Evolutionary conservation across 257 asterid species (phyloP).

Genomic region (Fraxinus quadrangulata): DNA sequence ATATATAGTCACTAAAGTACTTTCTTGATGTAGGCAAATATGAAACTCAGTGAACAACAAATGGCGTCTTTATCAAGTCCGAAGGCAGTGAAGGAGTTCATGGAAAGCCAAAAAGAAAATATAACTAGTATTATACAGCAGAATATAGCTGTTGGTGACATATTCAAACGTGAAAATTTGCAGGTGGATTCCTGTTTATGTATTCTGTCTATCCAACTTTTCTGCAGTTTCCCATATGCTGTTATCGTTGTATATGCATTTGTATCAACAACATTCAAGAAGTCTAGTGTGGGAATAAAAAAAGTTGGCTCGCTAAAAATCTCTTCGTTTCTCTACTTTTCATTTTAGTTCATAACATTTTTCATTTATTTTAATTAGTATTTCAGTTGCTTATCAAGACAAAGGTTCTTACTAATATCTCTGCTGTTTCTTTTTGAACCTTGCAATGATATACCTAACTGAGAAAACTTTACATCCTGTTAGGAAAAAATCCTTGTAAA

Average conservation of each 20-base stretch:
- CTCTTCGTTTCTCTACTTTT: neutral
- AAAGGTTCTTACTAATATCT: neutral
- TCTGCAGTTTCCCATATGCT: neutral
- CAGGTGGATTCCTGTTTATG: slow-evolving; percentile 49
- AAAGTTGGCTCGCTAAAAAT: neutral
- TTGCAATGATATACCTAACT: neutral
- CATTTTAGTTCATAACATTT: neutral
- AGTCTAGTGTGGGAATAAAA: neutral
- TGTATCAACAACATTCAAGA: neutral
- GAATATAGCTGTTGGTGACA: slow-evolving; percentile 95
- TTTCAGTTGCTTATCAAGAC: neutral
- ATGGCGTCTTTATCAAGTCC: slow-evolving; percentile 85
- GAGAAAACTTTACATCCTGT: neutral
- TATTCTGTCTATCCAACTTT: neutral
- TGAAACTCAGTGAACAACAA: slow-evolving; percentile 76
- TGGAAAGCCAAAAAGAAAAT: slow-evolving; percentile 70
- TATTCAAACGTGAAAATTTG: slow-evolving; percentile 85
- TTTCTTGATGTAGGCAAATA: slow-evolving; percentile 61
- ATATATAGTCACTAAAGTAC: slow-evolving; percentile 21
- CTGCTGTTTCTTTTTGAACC: neutral
- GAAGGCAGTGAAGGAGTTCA: slow-evolving; percentile 76
- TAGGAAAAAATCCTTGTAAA: neutral
- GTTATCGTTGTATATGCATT: neutral
- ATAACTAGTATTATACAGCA: slow-evolving; percentile 74
- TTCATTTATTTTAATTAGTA: neutral